These are phyloP conservation scores for Trypanosoma conorhini DNA, from an alignment of 208 protist genomes.

Conservation along the genomic window DNA sequence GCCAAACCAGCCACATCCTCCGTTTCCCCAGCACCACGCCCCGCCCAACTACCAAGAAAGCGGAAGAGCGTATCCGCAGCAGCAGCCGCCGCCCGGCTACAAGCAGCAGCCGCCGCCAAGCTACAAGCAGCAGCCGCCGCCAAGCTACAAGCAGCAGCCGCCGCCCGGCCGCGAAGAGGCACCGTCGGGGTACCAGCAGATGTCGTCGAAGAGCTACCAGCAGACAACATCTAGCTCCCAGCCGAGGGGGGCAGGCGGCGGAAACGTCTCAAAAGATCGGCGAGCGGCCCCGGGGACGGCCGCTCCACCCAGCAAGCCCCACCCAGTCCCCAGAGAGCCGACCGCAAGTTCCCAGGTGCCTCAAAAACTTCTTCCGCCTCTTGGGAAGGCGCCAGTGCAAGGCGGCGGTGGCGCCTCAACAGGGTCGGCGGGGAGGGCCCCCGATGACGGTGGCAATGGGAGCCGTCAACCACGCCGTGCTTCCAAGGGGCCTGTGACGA, in stretches of 20 bases:
- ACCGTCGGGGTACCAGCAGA: no score
- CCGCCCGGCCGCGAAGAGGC: neutral
- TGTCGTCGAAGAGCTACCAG: no score
- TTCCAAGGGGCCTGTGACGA: neutral
- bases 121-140: neutral
- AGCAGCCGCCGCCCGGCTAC: no score
- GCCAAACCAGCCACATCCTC: no score
- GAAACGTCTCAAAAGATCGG: neutral
- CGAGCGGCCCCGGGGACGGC: neutral
- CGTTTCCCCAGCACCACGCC: neutral
- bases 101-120: no score
- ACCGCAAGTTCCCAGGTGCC: neutral
- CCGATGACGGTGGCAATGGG: neutral
- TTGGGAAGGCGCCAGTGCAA: neutral
- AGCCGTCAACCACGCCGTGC: neutral
- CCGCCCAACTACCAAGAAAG: neutral
- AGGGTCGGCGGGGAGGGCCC: neutral
- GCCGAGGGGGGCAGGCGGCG: neutral
- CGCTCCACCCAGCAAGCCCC: neutral
- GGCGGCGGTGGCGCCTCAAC: neutral
- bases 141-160: neutral
- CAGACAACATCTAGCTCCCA: neutral
- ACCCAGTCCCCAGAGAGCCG: neutral
- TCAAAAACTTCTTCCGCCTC: slow-evolving; percentile 13
- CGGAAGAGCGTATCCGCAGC: no score